A percentile compares a stretch with the other conserved stretches of the same genome.
Conservation (phyloP, 352 stramenopile species). For the Globisporangium spinosum region DNA sequence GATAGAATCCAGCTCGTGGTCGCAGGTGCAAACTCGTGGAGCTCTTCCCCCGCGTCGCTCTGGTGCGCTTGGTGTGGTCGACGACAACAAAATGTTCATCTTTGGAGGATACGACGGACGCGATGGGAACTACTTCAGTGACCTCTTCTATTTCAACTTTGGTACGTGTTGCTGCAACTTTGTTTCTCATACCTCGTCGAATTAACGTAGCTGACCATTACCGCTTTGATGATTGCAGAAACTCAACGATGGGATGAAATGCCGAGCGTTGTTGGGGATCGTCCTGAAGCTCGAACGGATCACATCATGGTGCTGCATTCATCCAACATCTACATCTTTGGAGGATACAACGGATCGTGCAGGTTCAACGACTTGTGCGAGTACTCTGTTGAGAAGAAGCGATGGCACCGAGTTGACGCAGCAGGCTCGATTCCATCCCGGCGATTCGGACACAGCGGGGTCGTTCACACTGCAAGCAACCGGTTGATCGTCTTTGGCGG, state of each 20-base stretch:
- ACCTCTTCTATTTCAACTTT: slow-evolving; percentile 88
- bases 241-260: slow-evolving; percentile 74
- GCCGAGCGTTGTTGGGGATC: slow-evolving; percentile 51
- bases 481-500: slow-evolving; percentile 83
- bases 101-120: slow-evolving; percentile 89
- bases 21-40: slow-evolving; percentile 65
- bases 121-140: slow-evolving; percentile 89
- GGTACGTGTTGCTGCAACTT: slow-evolving; percentile 23
- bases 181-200: not conserved
- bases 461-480: slow-evolving; percentile 66
- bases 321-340: slow-evolving; percentile 84
- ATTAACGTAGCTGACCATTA: not conserved
- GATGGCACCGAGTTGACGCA: slow-evolving; percentile 51
- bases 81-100: slow-evolving; percentile 85
- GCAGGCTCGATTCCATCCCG: slow-evolving; percentile 48
- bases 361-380: slow-evolving; percentile 84
- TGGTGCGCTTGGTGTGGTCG: slow-evolving; percentile 72
- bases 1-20: slow-evolving; percentile 58
- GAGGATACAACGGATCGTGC: slow-evolving; percentile 81
- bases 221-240: slow-evolving; percentile 18
- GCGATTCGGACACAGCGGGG: slow-evolving; percentile 80
- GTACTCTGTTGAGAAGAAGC: slow-evolving; percentile 56
- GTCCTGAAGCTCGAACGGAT: slow-evolving; percentile 76
- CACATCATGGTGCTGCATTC: slow-evolving; percentile 86
- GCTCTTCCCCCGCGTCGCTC: slow-evolving; percentile 64